Evolutionary conservation across 768 basidiomycete genomes (phyloP), one percentile per base, ranked within the genome.

Genomic region (Kwoniella sp.): DNA sequence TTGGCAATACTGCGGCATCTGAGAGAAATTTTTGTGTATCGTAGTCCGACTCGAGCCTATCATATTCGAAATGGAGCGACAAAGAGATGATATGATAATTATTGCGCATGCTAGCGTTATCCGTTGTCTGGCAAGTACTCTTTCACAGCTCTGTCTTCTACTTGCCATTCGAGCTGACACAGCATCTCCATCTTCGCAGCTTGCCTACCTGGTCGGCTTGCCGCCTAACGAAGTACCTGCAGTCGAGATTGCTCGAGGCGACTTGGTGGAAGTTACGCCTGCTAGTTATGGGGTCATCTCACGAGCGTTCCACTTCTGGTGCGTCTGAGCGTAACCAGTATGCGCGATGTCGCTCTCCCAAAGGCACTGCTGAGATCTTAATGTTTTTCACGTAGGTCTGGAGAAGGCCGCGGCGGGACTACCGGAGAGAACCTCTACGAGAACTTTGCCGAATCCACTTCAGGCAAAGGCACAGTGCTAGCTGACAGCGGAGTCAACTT

Each of bases 21-120:
- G n/a, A n/a, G n/a, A n/a, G n/a, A n/a, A n/a, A n/a, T n/a, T n/a
- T n/a, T n/a, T n/a, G n/a, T n/a, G n/a, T n/a, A n/a, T n/a, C n/a
- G n/a, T n/a, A 94, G 93, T 96, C 58, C 91, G 94, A 46, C 82
- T 97, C n/a, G 94, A 97, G 76, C 91, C 92, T 0, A 85, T 89
- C 29, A 85, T 98, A 30, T 88, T 97, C 76, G 96, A 99, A 79
- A 84, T 98, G 19, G 96, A 98, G 81, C 86, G 94, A 57, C 90
- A 92, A 79, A 87, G 90, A 73, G 92, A 96, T 72, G 96, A 98
- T 80, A 82, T 99, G 4, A 84, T 99, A 40, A 97, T 99, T 80
- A 91, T 98, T 70, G 94, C 92, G 0, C 94, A 97, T 77, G 92
- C 94, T 17, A 95, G 92, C 0, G 96, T 98, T 77, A 96, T 98